Conservation (phyloP, 441 rosid genomes). For the Syzygium malaccense region DNA sequence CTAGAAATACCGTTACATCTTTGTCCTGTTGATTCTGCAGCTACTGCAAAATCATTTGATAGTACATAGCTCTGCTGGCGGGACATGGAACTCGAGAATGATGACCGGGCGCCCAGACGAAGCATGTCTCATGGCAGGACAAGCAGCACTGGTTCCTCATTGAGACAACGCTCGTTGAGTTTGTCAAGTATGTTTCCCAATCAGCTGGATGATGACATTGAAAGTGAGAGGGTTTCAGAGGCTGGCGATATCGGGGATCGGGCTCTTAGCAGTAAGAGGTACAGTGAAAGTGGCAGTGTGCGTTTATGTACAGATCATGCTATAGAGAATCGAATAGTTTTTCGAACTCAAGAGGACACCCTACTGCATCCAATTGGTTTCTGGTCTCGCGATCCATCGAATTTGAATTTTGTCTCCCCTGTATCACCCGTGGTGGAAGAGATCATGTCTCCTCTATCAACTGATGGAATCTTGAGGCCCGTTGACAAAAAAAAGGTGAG, state of each 20-base stretch:
- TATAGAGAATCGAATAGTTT: constrained; percentile 29
- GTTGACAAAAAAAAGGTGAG: constrained; percentile 23
- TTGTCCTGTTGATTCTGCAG: neutral
- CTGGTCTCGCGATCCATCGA: constrained; percentile 16
- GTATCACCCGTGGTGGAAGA: constrained; percentile 30
- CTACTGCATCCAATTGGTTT: constrained; percentile 11
- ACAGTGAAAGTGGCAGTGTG: constrained; percentile 35
- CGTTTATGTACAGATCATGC: constrained; percentile 33
- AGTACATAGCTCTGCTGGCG: neutral
- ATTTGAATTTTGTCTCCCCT: constrained; percentile 16
- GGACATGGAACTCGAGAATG: constrained; percentile 39
- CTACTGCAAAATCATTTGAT: neutral
- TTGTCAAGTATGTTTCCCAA: constrained; percentile 23
- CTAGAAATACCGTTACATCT: neutral
- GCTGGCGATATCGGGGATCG: constrained; percentile 92
- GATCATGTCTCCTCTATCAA: constrained; percentile 40
- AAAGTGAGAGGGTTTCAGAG: constrained; percentile 65
- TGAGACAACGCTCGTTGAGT: constrained; percentile 33
- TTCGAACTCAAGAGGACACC: constrained; percentile 20
- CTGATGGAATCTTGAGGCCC: constrained; percentile 31
- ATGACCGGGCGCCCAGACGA: constrained; percentile 9
- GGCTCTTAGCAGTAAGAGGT: constrained; percentile 45
- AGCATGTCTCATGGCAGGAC: constrained; percentile 31
- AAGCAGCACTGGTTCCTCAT: constrained; percentile 42
- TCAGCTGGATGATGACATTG: constrained; percentile 33